phyloP scores from a whole-genome alignment of 2,329 filamentous ascomycete genomes.

The Epichloe amarillans region DNA sequence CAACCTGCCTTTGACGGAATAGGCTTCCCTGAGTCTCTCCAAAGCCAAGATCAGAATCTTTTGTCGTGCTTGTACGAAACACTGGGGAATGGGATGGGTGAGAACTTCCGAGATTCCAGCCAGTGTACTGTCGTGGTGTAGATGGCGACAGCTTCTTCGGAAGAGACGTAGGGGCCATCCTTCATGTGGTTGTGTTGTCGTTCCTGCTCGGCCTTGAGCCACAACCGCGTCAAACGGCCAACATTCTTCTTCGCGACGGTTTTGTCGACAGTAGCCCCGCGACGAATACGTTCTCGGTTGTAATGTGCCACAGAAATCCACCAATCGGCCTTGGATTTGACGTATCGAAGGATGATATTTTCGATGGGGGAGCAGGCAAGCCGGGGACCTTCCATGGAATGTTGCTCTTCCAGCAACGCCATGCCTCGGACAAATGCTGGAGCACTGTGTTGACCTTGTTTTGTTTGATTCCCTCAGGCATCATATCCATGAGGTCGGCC shows the following conservation, averaged over 20 bases:
- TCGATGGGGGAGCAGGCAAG: constrained; percentile 88
- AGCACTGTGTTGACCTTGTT: constrained; percentile 98
- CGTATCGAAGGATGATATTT: constrained; percentile 96
- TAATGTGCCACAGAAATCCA: constrained; percentile 99
- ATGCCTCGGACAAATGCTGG: constrained; percentile 93
- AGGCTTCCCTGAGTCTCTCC: constrained; percentile 84
- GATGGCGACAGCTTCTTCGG: constrained; percentile 95
- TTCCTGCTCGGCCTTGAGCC: constrained; percentile 97
- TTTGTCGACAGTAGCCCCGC: constrained; percentile 96
- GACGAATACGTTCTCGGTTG: constrained; percentile 90
- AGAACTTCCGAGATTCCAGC: constrained; percentile 96
- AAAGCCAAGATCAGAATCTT: constrained; percentile 95
- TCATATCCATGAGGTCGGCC: constrained; percentile 99
- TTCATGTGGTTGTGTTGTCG: constrained; percentile 99
- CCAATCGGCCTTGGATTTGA: constrained; percentile 99
- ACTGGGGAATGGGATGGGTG: constrained; percentile 95
- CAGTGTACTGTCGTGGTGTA: constrained; percentile 98
- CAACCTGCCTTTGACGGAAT: constrained; percentile 90
- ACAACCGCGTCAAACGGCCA: constrained; percentile 82
- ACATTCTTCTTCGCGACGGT: constrained; percentile 99
- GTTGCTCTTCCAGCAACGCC: constrained; percentile 99
- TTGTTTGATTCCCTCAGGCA: constrained; percentile 98
- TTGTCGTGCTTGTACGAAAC: constrained; percentile 98
- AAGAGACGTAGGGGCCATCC: constrained; percentile 95
- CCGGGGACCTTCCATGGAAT: constrained; percentile 99